Evolutionary conservation across 805 yeast species (phyloP).

Genomic region (Candida jianshihensis): DNA sequence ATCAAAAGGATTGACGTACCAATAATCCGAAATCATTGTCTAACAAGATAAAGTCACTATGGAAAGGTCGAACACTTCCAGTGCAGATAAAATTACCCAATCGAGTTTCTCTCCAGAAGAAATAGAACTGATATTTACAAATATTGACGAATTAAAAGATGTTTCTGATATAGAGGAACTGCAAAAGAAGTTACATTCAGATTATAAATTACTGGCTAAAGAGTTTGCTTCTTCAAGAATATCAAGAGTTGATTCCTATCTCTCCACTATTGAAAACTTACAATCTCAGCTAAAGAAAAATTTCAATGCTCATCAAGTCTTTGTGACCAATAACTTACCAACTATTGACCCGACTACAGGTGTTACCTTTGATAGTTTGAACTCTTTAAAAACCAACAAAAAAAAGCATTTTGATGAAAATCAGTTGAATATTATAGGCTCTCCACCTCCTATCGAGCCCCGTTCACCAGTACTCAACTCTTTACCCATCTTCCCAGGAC

Average conservation of each 20-base stretch:
- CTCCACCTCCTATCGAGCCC: background rate
- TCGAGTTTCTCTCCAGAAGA: background rate
- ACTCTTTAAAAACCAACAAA: background rate
- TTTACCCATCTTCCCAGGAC: slow-evolving; percentile 17
- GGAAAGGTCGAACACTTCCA: background rate
- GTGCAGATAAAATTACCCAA: background rate
- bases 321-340: slow-evolving; percentile 14
- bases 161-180: slow-evolving; percentile 14
- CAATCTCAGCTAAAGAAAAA: slow-evolving; percentile 19
- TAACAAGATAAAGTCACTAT: too few species aligned
- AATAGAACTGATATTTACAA: slow-evolving; percentile 4
- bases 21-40: too few species aligned
- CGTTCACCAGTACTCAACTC: slow-evolving; percentile 9
- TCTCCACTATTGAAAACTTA: slow-evolving; percentile 25
- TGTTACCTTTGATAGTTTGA: slow-evolving; percentile 5
- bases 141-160: slow-evolving; percentile 4
- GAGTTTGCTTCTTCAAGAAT: slow-evolving; percentile 25
- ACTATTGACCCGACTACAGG: slow-evolving; percentile 8
- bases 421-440: too few species aligned
- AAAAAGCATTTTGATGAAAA: too few species aligned
- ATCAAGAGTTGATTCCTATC: slow-evolving; percentile 25
- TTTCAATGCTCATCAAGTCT: slow-evolving; percentile 11
- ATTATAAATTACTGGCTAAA: slow-evolving; percentile 25
- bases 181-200: slow-evolving; percentile 22
- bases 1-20: too few species aligned